phyloP scores from a whole-genome alignment of 768 basidiomycete species.

The Pholiota molesta region DNA sequence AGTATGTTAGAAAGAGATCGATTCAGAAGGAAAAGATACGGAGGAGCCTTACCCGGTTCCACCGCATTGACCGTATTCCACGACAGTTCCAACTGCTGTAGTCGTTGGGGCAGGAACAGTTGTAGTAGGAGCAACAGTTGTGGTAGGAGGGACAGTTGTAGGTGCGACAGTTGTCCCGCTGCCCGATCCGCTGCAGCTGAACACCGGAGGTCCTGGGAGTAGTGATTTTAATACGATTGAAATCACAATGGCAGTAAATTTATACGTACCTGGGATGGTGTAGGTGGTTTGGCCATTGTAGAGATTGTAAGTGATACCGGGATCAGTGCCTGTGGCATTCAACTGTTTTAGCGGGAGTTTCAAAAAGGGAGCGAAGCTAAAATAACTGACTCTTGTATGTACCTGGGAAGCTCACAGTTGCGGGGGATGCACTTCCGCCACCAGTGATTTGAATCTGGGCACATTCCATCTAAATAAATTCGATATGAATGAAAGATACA shows the following conservation, averaged over 20 bases:
- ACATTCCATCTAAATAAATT: constrained; percentile 41
- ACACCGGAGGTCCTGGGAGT: constrained; percentile 37
- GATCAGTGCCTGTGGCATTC: constrained; percentile 36
- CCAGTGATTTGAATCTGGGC: constrained; percentile 49
- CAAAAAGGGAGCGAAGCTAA: not conserved
- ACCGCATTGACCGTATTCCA: constrained; percentile 47
- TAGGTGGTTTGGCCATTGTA: constrained; percentile 41
- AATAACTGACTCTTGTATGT: constrained; percentile 39
- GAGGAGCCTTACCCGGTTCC: constrained; percentile 35
- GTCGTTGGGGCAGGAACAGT: constrained; percentile 12
- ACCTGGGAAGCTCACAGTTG: constrained; percentile 52
- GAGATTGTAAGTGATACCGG: constrained; percentile 49
- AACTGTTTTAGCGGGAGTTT: not conserved
- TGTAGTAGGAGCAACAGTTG: no score
- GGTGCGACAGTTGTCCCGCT: constrained; percentile 6
- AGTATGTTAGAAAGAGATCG: not conserved
- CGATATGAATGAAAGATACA: constrained; percentile 7
- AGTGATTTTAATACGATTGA: not conserved
- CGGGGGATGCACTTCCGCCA: constrained; percentile 42
- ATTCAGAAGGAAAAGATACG: not conserved
- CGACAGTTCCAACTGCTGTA: constrained; percentile 31
- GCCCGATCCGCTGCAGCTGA: constrained; percentile 36
- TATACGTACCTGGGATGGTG: constrained; percentile 38
- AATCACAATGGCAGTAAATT: not conserved
- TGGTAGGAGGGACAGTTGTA: not conserved